Evolutionary conservation across 73 alveolate species (phyloP).

Genomic region (Symbiodinium pilosum): DNA sequence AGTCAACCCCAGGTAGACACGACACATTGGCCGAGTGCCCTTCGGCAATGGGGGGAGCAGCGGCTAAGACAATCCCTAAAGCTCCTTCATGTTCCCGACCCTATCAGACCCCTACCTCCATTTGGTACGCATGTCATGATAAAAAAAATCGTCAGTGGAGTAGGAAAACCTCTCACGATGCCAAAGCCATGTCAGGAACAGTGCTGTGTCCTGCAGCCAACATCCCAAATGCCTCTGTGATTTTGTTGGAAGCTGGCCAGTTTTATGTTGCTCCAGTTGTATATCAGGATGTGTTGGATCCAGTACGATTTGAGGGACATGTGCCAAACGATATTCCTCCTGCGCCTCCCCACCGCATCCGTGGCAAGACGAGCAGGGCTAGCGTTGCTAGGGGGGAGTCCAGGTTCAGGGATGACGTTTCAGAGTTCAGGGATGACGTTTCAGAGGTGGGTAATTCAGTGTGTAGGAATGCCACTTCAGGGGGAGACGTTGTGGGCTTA

Average conservation of each 20-base stretch:
- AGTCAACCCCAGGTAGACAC: background rate
- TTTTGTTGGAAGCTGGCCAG: background rate
- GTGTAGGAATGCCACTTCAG: too few species aligned
- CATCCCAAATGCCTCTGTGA: background rate
- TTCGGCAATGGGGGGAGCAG: background rate
- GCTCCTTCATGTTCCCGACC: background rate
- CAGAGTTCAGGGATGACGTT: too few species aligned
- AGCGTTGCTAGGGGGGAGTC: conserved; percentile 17
- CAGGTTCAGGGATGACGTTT: too few species aligned
- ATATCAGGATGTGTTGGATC: background rate
- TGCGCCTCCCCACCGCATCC: background rate
- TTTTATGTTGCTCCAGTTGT: background rate
- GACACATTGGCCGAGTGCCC: background rate
- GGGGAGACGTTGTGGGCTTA: too few species aligned
- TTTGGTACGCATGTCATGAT: background rate
- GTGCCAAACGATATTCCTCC: background rate
- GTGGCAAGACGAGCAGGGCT: too few species aligned
- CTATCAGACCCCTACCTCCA: background rate
- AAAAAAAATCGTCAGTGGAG: background rate
- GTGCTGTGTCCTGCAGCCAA: background rate
- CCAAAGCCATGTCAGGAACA: background rate
- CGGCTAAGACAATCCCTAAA: background rate
- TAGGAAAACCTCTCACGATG: background rate
- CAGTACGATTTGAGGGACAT: background rate
- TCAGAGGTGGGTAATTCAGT: too few species aligned